Conservation (phyloP, 352 stramenopile genomes). For the Peronospora farinosa region DNA sequence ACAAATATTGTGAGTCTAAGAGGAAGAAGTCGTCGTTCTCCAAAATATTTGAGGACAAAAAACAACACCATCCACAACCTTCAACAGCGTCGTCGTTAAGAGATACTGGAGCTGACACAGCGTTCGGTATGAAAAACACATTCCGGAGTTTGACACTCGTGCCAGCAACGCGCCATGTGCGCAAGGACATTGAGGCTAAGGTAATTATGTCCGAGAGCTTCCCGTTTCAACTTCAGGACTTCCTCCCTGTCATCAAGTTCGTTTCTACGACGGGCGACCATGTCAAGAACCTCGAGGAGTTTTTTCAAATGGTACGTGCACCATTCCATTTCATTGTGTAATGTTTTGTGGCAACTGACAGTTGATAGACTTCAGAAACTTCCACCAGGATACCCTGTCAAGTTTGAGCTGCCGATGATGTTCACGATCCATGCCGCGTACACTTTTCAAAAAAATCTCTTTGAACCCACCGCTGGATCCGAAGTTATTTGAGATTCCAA, state of each 20-base stretch:
- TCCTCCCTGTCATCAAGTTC: slow-evolving; percentile 72
- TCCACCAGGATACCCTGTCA: slow-evolving; percentile 69
- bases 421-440: slow-evolving; percentile 77
- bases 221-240: slow-evolving; percentile 63
- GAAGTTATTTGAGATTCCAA: slow-evolving; percentile 50
- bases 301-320: slow-evolving; percentile 72
- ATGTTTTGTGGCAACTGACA: not conserved
- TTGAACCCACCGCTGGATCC: slow-evolving; percentile 44
- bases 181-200: slow-evolving; percentile 74
- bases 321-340: not conserved
- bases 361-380: slow-evolving; percentile 43
- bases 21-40: slow-evolving; percentile 38
- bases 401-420: slow-evolving; percentile 80
- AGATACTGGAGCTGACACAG: not conserved
- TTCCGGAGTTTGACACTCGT: slow-evolving; percentile 61
- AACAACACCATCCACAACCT: slow-evolving; percentile 7
- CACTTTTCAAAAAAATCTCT: slow-evolving; percentile 69
- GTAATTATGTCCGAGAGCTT: slow-evolving; percentile 74
- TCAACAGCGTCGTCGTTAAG: slow-evolving; percentile 1
- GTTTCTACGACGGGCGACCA: slow-evolving; percentile 69
- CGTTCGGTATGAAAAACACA: slow-evolving; percentile 38
- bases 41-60: slow-evolving; percentile 40
- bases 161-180: slow-evolving; percentile 33
- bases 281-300: slow-evolving; percentile 74
- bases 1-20: slow-evolving; percentile 27